phyloP scores from a whole-genome alignment of 2,329 filamentous ascomycete species.

The Alternaria gaisen region DNA sequence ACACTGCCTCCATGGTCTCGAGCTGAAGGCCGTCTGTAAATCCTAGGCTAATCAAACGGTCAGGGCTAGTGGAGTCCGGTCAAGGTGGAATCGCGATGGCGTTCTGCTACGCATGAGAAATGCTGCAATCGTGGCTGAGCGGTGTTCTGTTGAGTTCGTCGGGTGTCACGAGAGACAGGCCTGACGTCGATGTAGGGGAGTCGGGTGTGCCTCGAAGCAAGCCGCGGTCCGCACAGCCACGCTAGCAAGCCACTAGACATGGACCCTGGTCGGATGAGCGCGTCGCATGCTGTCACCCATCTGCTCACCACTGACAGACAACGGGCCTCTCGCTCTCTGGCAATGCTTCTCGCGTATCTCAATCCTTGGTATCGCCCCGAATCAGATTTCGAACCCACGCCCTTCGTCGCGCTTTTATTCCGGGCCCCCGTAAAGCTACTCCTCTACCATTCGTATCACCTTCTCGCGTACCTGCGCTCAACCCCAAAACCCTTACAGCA shows the following conservation, averaged over 20 bases:
- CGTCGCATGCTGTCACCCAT: constrained; percentile 6
- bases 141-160: constrained; percentile 5
- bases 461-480: constrained; percentile 74
- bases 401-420: constrained; percentile 69
- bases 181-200: background rate
- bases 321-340: constrained; percentile 7
- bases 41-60: constrained; percentile 26
- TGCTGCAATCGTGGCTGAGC: constrained; percentile 9
- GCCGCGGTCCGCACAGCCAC: constrained; percentile 21
- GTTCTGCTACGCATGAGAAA: background rate
- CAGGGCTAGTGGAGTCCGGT: constrained; percentile 18
- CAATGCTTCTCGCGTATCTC: constrained; percentile 43
- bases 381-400: constrained; percentile 55
- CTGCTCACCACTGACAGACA: constrained; percentile 1
- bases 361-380: constrained; percentile 37
- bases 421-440: constrained; percentile 72
- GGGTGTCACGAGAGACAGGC: background rate
- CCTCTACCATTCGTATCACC: constrained; percentile 68
- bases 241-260: constrained; percentile 12
- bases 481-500: constrained; percentile 65
- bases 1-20: constrained; percentile 39
- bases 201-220: constrained; percentile 10
- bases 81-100: constrained; percentile 11
- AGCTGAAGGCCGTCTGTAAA: constrained; percentile 27
- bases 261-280: constrained; percentile 6